Conservation (phyloP, 257 asterid species). For the Ilex aquifolium region DNA sequence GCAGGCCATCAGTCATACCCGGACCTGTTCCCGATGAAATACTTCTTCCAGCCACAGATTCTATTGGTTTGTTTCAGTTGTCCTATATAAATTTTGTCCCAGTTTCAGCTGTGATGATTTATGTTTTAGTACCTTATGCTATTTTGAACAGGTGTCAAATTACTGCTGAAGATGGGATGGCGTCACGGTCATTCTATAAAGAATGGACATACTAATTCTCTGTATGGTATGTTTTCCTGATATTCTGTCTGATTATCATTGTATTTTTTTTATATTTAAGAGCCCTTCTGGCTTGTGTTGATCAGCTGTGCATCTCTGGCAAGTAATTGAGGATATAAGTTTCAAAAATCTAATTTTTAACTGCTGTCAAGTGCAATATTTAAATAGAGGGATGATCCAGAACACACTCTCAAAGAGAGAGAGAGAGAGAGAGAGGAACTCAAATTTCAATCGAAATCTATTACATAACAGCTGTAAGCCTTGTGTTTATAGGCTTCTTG, state of each 20-base stretch:
- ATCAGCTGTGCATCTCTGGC: neutral
- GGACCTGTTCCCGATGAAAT: constrained; percentile 97
- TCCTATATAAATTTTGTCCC: constrained; percentile 5
- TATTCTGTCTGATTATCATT: neutral
- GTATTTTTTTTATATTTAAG: neutral
- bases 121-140: constrained; percentile 10
- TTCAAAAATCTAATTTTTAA: too few relatives aligned
- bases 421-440: too few relatives aligned
- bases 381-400: too few relatives aligned
- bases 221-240: constrained; percentile 44
- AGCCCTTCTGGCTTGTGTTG: neutral
- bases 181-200: constrained; percentile 81
- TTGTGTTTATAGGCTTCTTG: too few relatives aligned
- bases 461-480: too few relatives aligned
- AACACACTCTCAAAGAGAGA: too few relatives aligned
- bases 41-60: constrained; percentile 65
- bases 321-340: neutral
- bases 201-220: constrained; percentile 48
- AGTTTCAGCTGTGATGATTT: constrained; percentile 15
- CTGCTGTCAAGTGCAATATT: too few relatives aligned
- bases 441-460: too few relatives aligned
- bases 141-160: constrained; percentile 61
- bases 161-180: constrained; percentile 97
- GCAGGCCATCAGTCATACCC: constrained; percentile 86
- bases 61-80: constrained; percentile 59